A percentile compares a stretch with the other conserved stretches of the same genome.
Evolutionary conservation across 2,329 filamentous ascomycete genomes (phyloP).

Genomic region (Ceratocystis eucalypticola): DNA sequence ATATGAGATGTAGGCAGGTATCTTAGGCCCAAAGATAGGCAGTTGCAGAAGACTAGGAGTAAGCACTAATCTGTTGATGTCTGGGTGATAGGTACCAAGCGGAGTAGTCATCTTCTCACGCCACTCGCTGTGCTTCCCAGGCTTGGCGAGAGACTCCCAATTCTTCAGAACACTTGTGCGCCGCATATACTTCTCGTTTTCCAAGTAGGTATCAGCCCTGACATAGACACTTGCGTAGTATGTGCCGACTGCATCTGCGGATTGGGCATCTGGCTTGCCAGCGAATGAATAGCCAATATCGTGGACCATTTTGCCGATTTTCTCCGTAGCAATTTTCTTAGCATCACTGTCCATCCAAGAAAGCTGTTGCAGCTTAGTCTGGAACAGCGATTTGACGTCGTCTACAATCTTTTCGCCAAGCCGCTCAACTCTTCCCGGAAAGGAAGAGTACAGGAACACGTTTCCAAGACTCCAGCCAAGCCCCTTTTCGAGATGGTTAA

Average conservation of each 20-base stretch:
- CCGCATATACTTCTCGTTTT: constrained; percentile 40
- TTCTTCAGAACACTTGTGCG: constrained; percentile 33
- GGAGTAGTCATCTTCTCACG: constrained; percentile 45
- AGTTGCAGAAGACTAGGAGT: constrained; percentile 57
- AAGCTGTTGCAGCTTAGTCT: constrained; percentile 21
- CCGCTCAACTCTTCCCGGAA: constrained; percentile 32
- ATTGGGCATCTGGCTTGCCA: constrained; percentile 40
- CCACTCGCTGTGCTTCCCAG: constrained; percentile 47
- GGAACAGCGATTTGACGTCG: constrained; percentile 55
- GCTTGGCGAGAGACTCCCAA: constrained; percentile 47
- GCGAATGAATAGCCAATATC: constrained; percentile 56
- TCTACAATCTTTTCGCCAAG: constrained; percentile 57
- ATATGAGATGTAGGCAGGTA: constrained; percentile 53
- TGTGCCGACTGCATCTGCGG: constrained; percentile 40
- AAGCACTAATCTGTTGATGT: constrained; percentile 55
- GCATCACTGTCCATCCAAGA: constrained; percentile 48
- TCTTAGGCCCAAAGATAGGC: constrained; percentile 48
- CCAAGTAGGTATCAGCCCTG: constrained; percentile 39
- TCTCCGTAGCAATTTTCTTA: constrained; percentile 45
- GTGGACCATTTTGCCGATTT: constrained; percentile 52
- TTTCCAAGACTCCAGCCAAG: constrained; percentile 57
- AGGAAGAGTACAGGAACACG: constrained; percentile 57
- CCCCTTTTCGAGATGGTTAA: constrained; percentile 42
- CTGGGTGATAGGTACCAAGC: constrained; percentile 54
- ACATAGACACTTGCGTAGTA: constrained; percentile 45